These are phyloP conservation scores for Cenchrus americanus DNA, from an alignment of 176 grass and related monocot genomes.

Conservation along the genomic window DNA sequence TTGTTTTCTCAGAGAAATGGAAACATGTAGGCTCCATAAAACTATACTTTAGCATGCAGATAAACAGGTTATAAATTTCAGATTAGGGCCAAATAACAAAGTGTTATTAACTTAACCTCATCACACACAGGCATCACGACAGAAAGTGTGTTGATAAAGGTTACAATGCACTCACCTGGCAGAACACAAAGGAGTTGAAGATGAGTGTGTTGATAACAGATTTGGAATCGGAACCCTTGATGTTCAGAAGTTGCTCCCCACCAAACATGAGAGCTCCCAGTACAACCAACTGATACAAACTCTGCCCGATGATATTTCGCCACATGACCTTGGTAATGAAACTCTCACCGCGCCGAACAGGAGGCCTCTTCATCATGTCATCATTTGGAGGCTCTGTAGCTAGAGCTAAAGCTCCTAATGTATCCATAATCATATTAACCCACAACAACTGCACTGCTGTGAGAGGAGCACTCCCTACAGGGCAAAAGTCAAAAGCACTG, in stretches of 20 bases:
- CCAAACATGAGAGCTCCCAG: constrained; percentile 79
- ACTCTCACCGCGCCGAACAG: constrained; percentile 62
- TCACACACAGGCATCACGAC: background rate
- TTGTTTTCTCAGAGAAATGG: background rate
- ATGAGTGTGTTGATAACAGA: constrained; percentile 77
- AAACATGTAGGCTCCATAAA: background rate
- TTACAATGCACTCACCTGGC: constrained; percentile 65
- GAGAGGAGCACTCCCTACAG: constrained; percentile 79
- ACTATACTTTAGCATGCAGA: background rate
- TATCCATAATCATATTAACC: constrained; percentile 99
- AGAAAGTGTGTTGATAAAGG: background rate
- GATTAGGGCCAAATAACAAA: background rate
- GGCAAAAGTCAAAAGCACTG: constrained; percentile 6
- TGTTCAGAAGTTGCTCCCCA: constrained; percentile 66
- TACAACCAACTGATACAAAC: constrained; percentile 79
- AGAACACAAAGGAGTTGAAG: constrained; percentile 98
- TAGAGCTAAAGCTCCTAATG: constrained; percentile 87
- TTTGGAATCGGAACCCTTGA: constrained; percentile 69
- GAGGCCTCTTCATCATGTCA: constrained; percentile 88
- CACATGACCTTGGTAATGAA: constrained; percentile 96
- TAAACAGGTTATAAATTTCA: background rate
- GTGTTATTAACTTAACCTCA: background rate
- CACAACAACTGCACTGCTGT: constrained; percentile 95
- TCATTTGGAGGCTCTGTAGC: constrained; percentile 92
- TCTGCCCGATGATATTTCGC: constrained; percentile 92